Evolutionary conservation across 495 filamentous ascomycete genomes (phyloP).

Genomic region (Evansstolkia leycettana): DNA sequence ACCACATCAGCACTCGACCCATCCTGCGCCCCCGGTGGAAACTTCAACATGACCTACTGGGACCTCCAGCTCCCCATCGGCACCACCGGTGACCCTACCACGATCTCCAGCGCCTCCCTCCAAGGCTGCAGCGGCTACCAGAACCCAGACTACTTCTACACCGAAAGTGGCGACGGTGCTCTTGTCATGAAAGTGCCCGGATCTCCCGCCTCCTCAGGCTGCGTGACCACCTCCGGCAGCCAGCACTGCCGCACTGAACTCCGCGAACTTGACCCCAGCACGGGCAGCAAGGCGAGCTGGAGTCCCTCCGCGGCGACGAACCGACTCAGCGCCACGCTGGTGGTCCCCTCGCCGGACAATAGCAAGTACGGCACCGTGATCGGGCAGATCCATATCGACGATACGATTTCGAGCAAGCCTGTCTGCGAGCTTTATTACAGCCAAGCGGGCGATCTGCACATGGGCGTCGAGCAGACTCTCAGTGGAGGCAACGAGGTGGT

Average conservation of each 20-base stretch:
- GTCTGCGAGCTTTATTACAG: conserved; percentile 24
- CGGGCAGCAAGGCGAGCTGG: conserved; percentile 8
- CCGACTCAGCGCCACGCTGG: conserved; percentile 15
- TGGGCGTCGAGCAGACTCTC: conserved; percentile 18
- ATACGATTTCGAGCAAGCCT: conserved; percentile 23
- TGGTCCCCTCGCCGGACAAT: conserved; percentile 13
- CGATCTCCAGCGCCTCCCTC: conserved; percentile 13
- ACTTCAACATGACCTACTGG: conserved; percentile 18
- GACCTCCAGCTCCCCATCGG: conserved; percentile 22
- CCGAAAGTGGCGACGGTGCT: conserved; percentile 13
- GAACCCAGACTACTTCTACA: conserved; percentile 26
- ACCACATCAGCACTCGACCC: not conserved
- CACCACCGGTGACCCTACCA: conserved; percentile 9
- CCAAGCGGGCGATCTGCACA: conserved; percentile 12
- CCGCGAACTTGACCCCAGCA: conserved; percentile 12
- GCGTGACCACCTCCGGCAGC: conserved; percentile 24
- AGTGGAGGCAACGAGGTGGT: conserved; percentile 14
- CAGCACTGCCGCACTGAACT: conserved; percentile 31
- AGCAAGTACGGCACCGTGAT: conserved; percentile 21
- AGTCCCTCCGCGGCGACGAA: conserved; percentile 19
- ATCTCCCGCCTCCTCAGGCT: conserved; percentile 13
- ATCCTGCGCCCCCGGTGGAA: conserved; percentile 23
- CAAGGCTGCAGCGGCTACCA: conserved; percentile 21
- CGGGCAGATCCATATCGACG: conserved; percentile 26
- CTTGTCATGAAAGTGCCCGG: conserved; percentile 22